Conservation (phyloP, 2,329 filamentous ascomycete species). For the Aspergillus arachidicola region DNA sequence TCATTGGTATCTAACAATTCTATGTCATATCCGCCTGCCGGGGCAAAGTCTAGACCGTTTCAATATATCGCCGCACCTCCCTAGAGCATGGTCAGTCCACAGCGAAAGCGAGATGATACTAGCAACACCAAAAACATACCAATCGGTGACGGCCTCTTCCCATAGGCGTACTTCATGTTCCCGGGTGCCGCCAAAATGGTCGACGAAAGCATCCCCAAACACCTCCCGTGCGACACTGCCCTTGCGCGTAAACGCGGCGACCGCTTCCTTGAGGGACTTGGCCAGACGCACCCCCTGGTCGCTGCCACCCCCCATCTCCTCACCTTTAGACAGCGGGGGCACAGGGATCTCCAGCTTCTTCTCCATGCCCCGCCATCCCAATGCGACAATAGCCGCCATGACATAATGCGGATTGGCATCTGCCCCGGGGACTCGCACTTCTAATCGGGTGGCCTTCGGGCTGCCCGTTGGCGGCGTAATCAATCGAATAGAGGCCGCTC, state of each 20-base stretch:
- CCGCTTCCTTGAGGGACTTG: constrained; percentile 83
- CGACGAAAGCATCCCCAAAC: constrained; percentile 92
- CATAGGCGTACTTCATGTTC: constrained; percentile 88
- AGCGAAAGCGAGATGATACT: not conserved
- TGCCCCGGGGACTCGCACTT: constrained; percentile 90
- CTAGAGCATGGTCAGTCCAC: constrained; percentile 43
- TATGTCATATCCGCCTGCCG: not conserved
- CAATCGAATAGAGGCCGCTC: constrained; percentile 84
- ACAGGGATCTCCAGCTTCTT: constrained; percentile 84
- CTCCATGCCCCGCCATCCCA: constrained; percentile 89
- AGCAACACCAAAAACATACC: constrained; percentile 61
- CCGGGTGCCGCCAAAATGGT: constrained; percentile 89
- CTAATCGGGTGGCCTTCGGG: constrained; percentile 83
- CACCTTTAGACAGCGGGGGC: constrained; percentile 80
- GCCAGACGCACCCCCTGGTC: constrained; percentile 79
- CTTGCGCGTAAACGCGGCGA: constrained; percentile 71
- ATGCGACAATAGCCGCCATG: constrained; percentile 79
- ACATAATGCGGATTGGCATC: constrained; percentile 90
- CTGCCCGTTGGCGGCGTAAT: constrained; percentile 87
- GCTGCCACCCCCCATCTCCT: constrained; percentile 71
- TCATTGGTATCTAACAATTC: constrained; percentile 1
- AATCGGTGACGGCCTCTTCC: constrained; percentile 97
- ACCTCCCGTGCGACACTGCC: constrained; percentile 90
- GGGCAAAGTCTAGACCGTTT: constrained; percentile 60
- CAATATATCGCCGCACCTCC: constrained; percentile 78